These are phyloP conservation scores for Isatis tinctoria DNA, from an alignment of 345 rosid genomes.

Conservation along the genomic window DNA sequence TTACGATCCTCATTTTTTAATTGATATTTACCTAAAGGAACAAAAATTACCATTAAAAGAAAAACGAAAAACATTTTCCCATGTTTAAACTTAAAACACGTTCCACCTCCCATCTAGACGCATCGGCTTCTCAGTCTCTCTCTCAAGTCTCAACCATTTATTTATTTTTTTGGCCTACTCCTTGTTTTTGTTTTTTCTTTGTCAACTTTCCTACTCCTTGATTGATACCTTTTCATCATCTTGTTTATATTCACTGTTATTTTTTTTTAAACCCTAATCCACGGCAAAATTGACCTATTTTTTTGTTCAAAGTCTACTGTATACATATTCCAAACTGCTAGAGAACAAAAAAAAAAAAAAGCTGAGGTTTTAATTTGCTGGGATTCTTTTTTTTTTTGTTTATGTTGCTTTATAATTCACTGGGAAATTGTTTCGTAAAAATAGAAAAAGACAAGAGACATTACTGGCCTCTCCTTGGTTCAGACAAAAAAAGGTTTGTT, in stretches of 20 bases:
- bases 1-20: background rate
- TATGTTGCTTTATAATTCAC: background rate
- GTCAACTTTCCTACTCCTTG: background rate
- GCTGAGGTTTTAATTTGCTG: background rate
- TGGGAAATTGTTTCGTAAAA: slow-evolving; percentile 18
- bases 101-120: slow-evolving; percentile 7
- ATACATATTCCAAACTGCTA: background rate
- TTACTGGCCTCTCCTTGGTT: slow-evolving; percentile 18
- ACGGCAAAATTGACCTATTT: background rate
- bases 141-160: background rate
- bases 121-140: background rate
- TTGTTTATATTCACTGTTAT: background rate
- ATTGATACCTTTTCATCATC: background rate
- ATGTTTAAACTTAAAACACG: slow-evolving; percentile 1
- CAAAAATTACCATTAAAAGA: background rate
- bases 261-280: background rate
- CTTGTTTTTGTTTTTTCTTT: background rate
- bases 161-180: background rate
- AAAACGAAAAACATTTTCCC: background rate
- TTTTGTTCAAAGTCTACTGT: background rate
- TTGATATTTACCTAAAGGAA: background rate
- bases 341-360: background rate
- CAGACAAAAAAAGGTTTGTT: slow-evolving; percentile 14
- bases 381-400: background rate
- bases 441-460: background rate